Base-by-base conservation (phyloP, 441 rosid genomes). In the Kokia cookei region DNA sequence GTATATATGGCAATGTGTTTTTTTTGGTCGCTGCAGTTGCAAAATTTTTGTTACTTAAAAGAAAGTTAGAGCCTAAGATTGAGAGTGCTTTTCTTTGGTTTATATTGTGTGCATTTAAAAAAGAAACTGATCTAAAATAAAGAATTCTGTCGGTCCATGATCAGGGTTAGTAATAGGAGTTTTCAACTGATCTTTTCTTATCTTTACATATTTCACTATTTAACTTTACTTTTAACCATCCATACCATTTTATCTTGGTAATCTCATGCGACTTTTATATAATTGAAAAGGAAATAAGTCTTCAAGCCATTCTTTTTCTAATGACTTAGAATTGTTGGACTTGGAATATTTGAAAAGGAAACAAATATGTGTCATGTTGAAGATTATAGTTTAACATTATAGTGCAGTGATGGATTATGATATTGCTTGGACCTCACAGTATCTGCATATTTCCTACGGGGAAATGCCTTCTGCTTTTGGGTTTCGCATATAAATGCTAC, bases 381-480 rank as follows among this genome's bases (percentile, higher is more conserved):
- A 50, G 54, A 66, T 63, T 65, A 12, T 62, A 7, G 14, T 73
- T 37, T 24, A 45, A 54, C 68, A 29, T 26, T 69, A 35, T 68
- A 26, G 32, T 65, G 69, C 71, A 50, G 74, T 42, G 76, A 42
- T 75, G 73, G 76, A 76, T 71, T 27, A 32, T 48, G 47, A 11
- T 17, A 53, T 29, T 63, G 48, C 14, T 43, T 76, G 72, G 67
- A 42, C 59, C 11, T 42, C 65, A 42, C 26, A 40, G 66, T 74
- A 72, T 48, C 11, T 69, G 22, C 27, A 43, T 6, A 1, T 71
- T 79, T 24, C 62, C 37, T 73, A 57, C 17, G 59, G 40, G 64
- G 19, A 65, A 63, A 70, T 43, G 51, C 51, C 27, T 15, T 14
- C n/a, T 29, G 17, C 22, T 0, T 55, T 77, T 17, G 32, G 37